phyloP scores from a whole-genome alignment of 768 basidiomycete genomes.

The Cubamyces lactineus region DNA sequence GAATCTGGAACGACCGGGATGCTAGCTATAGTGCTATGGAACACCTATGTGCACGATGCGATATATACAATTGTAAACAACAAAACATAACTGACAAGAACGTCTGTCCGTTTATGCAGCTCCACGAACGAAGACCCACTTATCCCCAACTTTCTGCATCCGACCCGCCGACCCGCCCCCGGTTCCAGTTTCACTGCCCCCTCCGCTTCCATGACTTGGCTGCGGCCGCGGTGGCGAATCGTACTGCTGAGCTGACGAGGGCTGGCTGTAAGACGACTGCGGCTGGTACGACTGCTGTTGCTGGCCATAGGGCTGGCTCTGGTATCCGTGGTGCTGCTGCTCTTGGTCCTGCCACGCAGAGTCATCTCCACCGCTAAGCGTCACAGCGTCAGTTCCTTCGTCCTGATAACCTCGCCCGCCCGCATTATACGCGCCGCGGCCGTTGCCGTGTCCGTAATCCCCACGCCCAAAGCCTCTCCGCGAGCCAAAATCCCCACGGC shows the following conservation, averaged over 20 bases:
- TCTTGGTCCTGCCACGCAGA: slow-evolving; percentile 21
- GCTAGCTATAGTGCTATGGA: slow-evolving; percentile 6
- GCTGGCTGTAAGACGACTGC: neutral
- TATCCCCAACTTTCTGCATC: slow-evolving; percentile 74
- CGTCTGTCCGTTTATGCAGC: slow-evolving; percentile 18
- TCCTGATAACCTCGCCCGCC: slow-evolving; percentile 38
- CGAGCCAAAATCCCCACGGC: slow-evolving; percentile 5
- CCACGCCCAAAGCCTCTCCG: slow-evolving; percentile 14
- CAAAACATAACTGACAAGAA: neutral
- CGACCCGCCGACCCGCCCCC: slow-evolving; percentile 30
- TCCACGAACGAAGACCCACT: slow-evolving; percentile 67
- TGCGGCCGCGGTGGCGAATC: slow-evolving; percentile 1
- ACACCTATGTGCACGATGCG: slow-evolving; percentile 18
- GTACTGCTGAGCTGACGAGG: neutral
- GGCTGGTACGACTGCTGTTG: neutral
- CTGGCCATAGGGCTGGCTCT: slow-evolving; percentile 1
- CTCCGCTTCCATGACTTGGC: neutral
- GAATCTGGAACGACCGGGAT: slow-evolving; percentile 10
- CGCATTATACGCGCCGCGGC: slow-evolving; percentile 46
- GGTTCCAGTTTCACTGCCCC: neutral
- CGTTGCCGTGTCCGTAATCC: slow-evolving; percentile 44
- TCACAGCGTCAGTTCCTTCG: slow-evolving; percentile 58
- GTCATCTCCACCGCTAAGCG: slow-evolving; percentile 50
- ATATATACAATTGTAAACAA: neutral
- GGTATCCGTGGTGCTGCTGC: slow-evolving; percentile 7